Evolutionary conservation across 108 stramenopile species (phyloP).

Genomic region (Skeletonema grethae): DNA sequence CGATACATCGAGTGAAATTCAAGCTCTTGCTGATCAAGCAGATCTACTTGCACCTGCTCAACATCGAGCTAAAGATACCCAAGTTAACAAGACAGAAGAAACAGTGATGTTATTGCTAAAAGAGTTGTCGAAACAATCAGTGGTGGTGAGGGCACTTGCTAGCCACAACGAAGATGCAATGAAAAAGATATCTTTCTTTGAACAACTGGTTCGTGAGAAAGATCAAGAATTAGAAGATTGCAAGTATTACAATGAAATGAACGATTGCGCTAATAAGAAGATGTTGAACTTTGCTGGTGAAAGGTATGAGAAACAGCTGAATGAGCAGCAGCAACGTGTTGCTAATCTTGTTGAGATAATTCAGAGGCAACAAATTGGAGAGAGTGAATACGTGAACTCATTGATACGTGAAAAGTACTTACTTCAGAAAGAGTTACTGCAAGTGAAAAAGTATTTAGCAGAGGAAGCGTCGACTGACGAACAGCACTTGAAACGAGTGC

Average conservation of each 20-base stretch:
- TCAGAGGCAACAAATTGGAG: constrained; percentile 17
- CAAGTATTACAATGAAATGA: constrained; percentile 7
- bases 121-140: constrained; percentile 2
- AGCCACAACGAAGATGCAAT: constrained; percentile 10
- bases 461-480: not conserved
- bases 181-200: constrained; percentile 3
- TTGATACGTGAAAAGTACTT: not conserved
- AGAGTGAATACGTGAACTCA: constrained; percentile 6
- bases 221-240: constrained; percentile 20
- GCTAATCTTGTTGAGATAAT: constrained; percentile 8
- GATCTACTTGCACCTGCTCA: not conserved
- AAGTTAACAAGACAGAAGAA: not conserved
- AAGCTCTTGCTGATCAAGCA: not conserved
- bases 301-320: constrained; percentile 6
- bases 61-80: not conserved
- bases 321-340: constrained; percentile 4
- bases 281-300: constrained; percentile 3
- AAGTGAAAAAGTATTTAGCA: not conserved
- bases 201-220: constrained; percentile 17
- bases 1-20: not conserved
- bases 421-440: not conserved
- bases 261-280: constrained; percentile 14
- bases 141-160: not conserved
- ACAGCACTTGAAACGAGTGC: not conserved
- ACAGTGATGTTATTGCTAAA: not conserved